Evolutionary conservation across 768 basidiomycete species (phyloP).

Genomic region (Sarcodon aspratus): DNA sequence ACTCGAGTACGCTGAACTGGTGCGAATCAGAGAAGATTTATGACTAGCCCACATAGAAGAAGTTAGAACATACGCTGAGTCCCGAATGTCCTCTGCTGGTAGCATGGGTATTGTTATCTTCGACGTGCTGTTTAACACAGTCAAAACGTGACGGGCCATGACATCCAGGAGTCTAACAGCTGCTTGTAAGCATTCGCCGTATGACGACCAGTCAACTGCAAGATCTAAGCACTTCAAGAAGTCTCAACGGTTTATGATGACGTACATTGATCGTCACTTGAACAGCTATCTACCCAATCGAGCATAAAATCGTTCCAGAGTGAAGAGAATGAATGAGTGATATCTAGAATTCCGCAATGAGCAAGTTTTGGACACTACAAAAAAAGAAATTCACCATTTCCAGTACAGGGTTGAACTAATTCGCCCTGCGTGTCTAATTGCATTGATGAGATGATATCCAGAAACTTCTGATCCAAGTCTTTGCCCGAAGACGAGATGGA

Average conservation of each 20-base stretch:
- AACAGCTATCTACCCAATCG: conserved; percentile 15
- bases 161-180: not conserved
- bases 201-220: conserved; percentile 17
- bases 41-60: too few relatives aligned
- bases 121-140: not conserved
- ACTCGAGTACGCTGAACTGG: not conserved
- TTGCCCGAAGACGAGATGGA: conserved; percentile 37
- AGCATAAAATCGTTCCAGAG: conserved; percentile 9
- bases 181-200: conserved; percentile 8
- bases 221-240: not conserved
- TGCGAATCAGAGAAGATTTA: not conserved
- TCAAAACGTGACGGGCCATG: not conserved
- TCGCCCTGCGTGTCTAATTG: conserved; percentile 47
- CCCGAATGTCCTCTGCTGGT: not conserved
- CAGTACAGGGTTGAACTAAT: conserved; percentile 33
- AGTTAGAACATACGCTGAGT: not conserved
- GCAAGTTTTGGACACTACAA: not conserved
- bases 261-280: conserved; percentile 12
- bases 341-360: conserved; percentile 2
- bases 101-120: not conserved
- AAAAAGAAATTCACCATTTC: conserved; percentile 29
- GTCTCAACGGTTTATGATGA: not conserved
- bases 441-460: conserved; percentile 25
- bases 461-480: conserved; percentile 49
- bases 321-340: conserved; percentile 9